Evolutionary conservation across 2,329 filamentous ascomycete species (phyloP), one percentile per base, ranked within the genome.

Genomic region (Trichoderma endophyticum): DNA sequence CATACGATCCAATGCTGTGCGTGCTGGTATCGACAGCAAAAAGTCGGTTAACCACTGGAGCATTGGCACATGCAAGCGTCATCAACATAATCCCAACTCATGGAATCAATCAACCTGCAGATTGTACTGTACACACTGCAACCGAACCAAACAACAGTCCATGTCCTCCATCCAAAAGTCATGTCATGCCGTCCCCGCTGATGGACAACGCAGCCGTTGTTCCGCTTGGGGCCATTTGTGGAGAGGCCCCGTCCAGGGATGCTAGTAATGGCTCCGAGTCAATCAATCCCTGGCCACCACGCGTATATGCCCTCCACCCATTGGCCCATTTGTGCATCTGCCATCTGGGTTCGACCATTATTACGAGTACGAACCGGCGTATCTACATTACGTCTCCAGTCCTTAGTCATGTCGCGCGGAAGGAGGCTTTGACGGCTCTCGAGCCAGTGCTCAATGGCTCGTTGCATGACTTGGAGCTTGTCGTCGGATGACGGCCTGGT

Each of bases 321-420:
- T 39, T 67, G 64, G 64, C 3, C 26, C 34, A 34, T 30, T 26
- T 34, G 18, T 30, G 15, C 28, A 12, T 14, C 21, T 57, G 48
- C 14, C 51, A 59, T 67, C 63, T 64, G 6, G 15, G 4, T 5
- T 66, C 12, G 43, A 21, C 9, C 48, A 39, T 51, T 15, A 32
- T 36, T 68, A 30, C 65, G 65, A 68, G 65, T 68, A 68, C 65
- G 65, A 67, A 67, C 48, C 34, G 43, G n/a, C 48, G n/a, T 54
- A 24, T 54, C 21, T 21, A 24, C 43, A 21, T 48, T 34, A 21
- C 9, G 5, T 36, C n/a, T 39, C 64, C 21, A 21, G 21, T 21
- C 21, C 64, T 67, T 67, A 56, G 64, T 67, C 64, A 67, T 32
- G 64, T 67, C 11, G 30, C 32, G 15, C 34, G 14, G 32, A 36